These are phyloP conservation scores for Raddia distichophylla DNA, from an alignment of 176 grass and related monocot genomes.

Conservation along the genomic window DNA sequence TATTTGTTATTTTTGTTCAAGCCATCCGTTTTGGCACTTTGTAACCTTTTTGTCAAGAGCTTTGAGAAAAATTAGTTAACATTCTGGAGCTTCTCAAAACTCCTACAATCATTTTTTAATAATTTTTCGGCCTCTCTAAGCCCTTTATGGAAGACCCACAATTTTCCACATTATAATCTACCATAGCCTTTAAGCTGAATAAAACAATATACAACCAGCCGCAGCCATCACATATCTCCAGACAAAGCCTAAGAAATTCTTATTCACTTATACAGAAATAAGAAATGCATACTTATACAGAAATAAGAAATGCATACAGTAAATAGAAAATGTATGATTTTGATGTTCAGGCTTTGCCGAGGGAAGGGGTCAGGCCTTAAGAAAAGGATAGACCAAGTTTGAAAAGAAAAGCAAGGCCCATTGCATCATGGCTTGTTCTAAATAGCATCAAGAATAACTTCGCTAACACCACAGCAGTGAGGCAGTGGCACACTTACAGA, in stretches of 20 bases:
- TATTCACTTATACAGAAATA: neutral
- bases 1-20: too few relatives aligned
- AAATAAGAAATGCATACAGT: neutral
- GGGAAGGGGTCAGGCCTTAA: neutral
- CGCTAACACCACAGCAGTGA: neutral
- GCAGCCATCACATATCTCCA: neutral
- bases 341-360: neutral
- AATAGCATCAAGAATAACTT: neutral
- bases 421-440: neutral
- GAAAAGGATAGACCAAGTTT: neutral
- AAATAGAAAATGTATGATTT: neutral
- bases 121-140: too few relatives aligned
- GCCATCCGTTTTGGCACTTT: too few relatives aligned
- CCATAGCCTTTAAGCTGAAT: too few relatives aligned
- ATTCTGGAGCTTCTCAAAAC: too few relatives aligned
- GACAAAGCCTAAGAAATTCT: neutral
- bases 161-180: too few relatives aligned
- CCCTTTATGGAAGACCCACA: too few relatives aligned
- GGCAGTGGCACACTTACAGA: constrained; percentile 57
- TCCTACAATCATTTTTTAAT: too few relatives aligned
- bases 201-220: too few relatives aligned
- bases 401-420: neutral
- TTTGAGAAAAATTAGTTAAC: too few relatives aligned
- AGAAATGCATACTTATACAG: neutral
- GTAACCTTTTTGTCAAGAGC: too few relatives aligned